These are phyloP conservation scores for Pelomyxa schiedti DNA, from an alignment of 78 protist genomes.

Conservation along the genomic window DNA sequence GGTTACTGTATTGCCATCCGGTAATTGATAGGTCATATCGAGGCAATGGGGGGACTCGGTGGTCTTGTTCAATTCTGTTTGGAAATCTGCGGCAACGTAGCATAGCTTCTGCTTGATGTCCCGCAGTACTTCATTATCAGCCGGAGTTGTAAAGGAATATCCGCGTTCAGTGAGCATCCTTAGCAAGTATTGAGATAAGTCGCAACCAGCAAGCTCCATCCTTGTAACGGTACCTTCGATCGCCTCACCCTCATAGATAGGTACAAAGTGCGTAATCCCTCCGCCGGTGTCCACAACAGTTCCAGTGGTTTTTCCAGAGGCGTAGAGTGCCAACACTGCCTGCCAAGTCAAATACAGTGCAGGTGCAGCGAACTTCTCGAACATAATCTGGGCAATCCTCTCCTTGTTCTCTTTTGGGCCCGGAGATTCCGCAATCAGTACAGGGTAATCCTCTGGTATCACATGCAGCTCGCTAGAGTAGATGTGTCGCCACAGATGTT, in stretches of 20 bases:
- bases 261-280: conserved; percentile 91
- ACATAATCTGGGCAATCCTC: conserved; percentile 85
- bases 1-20: conserved; percentile 77
- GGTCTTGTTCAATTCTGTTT: conserved; percentile 61
- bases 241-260: conserved; percentile 89
- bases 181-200: conserved; percentile 79
- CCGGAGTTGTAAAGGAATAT: conserved; percentile 91
- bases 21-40: conserved; percentile 68
- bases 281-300: conserved; percentile 95
- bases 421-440: conserved; percentile 93
- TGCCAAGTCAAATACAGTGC: conserved; percentile 81
- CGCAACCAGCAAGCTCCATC: conserved; percentile 89
- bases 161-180: conserved; percentile 84
- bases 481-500: conserved; percentile 91
- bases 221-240: conserved; percentile 79
- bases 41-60: conserved; percentile 2
- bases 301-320: conserved; percentile 84
- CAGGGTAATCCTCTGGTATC: conserved; percentile 85
- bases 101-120: conserved; percentile 84
- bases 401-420: conserved; percentile 94
- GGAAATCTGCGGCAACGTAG: conserved; percentile 40
- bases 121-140: conserved; percentile 86
- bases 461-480: conserved; percentile 89
- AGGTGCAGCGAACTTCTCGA: conserved; percentile 91
- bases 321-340: conserved; percentile 87